Evolutionary conservation across 2,329 filamentous ascomycete species (phyloP), one percentile per base, ranked within the genome.

Genomic region (Rhinocladiella similis): DNA sequence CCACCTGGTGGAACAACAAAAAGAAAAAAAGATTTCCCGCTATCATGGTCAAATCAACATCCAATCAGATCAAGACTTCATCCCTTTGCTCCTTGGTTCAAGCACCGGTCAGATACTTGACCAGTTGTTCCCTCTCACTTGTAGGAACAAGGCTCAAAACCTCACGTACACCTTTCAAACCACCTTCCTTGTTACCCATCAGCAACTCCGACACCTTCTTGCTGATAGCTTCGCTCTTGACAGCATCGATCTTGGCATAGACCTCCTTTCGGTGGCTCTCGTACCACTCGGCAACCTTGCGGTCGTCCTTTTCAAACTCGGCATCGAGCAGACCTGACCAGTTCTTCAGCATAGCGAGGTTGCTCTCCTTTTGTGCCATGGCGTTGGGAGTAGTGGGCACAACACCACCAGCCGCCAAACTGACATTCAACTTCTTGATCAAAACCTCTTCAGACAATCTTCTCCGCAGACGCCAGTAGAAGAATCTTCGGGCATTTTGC

Each of bases 381-480:
- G 77, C 69, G 35, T 71, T 63, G 56, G 70, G 62, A 2, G 73
- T 65, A 2, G 73, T 65, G 10, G 74, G 71, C n/a, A 61, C 50
- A 29, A 47, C 45, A 33, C 47, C 66, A 66, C 51, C 67, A 61
- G 47, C 68, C 57, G 69, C 71, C 63, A 68, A 73, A 63, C 59
- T 80, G 63, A 70, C 72, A 65, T 69, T 80, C 83, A 99, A 90
- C 76, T 91, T 91, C 79, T 92, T 94, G 73, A 99, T 83, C 67
- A 99, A 91, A 75, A 95, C 90, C 78, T 99, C 94, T 79, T 99
- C 94, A 76, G 95, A 97, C 71, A 99, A 83, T 77, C 94, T 86
- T 72, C 94, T 89, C 75, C 95, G 92, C 61, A 97, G 87, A 76
- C 94, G 93, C 94, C 95, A 99, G 88, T 97, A 99, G 83, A 99